Percentiles rank a stretch among this genome's conserved stretches.
Evolutionary conservation across 352 stramenopile species (phyloP).

Genomic region (Pythium graminicola): DNA sequence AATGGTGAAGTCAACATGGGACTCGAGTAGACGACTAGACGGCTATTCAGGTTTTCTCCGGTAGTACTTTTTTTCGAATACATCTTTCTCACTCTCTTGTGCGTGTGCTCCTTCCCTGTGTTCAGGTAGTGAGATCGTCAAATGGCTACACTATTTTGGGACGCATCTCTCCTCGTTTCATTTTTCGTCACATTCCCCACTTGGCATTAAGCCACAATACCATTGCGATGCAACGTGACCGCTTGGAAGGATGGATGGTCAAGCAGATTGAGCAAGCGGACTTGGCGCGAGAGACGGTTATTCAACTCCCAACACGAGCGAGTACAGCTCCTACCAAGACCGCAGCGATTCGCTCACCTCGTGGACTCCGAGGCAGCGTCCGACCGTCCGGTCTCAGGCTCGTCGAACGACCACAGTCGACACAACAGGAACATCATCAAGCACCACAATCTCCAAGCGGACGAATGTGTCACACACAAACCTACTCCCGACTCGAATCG

Average conservation of each 20-base stretch:
- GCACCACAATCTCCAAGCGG: not conserved
- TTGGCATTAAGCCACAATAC: too few species aligned
- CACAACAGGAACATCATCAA: not conserved
- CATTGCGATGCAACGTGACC: constrained; percentile 49
- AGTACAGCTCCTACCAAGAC: not conserved
- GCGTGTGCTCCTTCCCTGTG: too few species aligned
- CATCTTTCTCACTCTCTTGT: too few species aligned
- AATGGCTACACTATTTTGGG: constrained; percentile 19
- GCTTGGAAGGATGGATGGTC: constrained; percentile 74
- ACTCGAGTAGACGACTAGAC: constrained; percentile 47
- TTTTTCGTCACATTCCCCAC: constrained; percentile 2
- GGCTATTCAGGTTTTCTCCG: not conserved
- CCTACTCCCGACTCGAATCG: constrained; percentile 11
- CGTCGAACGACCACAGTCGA: constrained; percentile 13
- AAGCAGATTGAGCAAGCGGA: constrained; percentile 61
- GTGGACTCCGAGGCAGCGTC: constrained; percentile 2
- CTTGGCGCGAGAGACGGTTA: constrained; percentile 54
- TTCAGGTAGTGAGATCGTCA: too few species aligned
- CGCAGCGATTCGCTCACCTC: not conserved
- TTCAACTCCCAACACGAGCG: constrained; percentile 39
- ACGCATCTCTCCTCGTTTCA: not conserved
- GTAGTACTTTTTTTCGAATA: not conserved
- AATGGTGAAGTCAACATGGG: constrained; percentile 89
- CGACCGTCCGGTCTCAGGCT: constrained; percentile 10
- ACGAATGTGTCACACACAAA: constrained; percentile 3